phyloP scores from a whole-genome alignment of 1,284 basidiomycete species.

The Ceratobasidium theobromae region DNA sequence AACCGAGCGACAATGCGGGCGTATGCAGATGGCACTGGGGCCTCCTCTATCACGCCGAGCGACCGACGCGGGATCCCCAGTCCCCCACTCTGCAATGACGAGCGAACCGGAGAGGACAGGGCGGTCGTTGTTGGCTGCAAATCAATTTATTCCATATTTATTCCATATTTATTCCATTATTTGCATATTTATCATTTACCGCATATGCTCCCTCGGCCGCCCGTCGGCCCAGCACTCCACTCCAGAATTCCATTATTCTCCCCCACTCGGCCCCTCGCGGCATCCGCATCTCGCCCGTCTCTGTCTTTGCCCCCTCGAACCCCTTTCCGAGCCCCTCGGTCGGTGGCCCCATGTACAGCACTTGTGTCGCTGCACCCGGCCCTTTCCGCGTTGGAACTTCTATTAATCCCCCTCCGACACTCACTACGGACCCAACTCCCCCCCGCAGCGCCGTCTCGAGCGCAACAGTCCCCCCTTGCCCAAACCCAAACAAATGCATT shows the following conservation, averaged over 20 bases:
- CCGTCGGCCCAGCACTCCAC: constrained; percentile 61
- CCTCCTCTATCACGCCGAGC: constrained; percentile 24
- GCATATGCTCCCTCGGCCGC: constrained; percentile 40
- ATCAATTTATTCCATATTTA: background rate
- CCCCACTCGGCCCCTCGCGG: constrained; percentile 77
- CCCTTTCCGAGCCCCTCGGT: constrained; percentile 59
- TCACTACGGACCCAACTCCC: constrained; percentile 63
- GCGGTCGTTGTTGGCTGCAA: background rate
- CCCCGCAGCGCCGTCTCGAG: constrained; percentile 64
- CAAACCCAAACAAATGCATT: constrained; percentile 89
- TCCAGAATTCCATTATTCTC: constrained; percentile 86
- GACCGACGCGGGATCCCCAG: constrained; percentile 14
- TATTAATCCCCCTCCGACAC: constrained; percentile 70
- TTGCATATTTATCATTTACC: constrained; percentile 8
- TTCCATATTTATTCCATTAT: background rate
- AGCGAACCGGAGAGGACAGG: no score
- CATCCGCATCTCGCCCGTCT: constrained; percentile 62
- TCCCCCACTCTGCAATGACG: no score
- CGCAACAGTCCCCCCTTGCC: constrained; percentile 81
- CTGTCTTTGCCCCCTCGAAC: constrained; percentile 55
- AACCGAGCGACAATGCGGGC: constrained; percentile 14
- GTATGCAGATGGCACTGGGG: constrained; percentile 1
- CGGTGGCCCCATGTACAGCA: constrained; percentile 48
- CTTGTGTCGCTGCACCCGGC: constrained; percentile 53
- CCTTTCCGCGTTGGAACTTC: constrained; percentile 65